Evolutionary conservation across 1,139 yeast genomes (phyloP), one percentile per base, ranked within the genome.

Genomic region (Saccharomyces hybrid): DNA sequence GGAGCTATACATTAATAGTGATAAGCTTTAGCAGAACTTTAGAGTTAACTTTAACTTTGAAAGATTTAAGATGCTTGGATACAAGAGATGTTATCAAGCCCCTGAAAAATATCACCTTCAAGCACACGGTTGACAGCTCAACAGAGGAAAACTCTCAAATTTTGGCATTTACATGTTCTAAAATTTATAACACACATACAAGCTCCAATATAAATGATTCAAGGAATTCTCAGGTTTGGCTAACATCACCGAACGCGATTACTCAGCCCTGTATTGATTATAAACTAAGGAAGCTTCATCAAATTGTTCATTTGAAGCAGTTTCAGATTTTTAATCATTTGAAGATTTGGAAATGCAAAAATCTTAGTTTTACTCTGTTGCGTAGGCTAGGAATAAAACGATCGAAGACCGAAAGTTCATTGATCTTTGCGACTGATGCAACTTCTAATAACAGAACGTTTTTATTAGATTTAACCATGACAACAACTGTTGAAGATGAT

Each of bases 231-330:
- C 58, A 57, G 27, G 19, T 62, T 13, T 62, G 65, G 63, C 46
- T 57, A 41, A 54, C 62, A 3, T 62, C 64, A 9, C 52, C 60
- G 7, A 49, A 58, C 14, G 54, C 63, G 8, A 28, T 63, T 9
- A 54, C 66, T 16, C 52, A 59, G n/a, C 46, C 62, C 8, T 54
- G 55, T n/a, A 48, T 53, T 9, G 28, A 50, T 4, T 32, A 47
- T 5, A 54, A 53, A 2, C 47, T 52, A 7, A 54, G 56, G 32
- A 60, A 59, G 49, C 27, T 54, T n/a, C 57, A 57, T 32, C 46
- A 26, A 3, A 4, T 58, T 9, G 53, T 57, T 25, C 48, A 56
- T 14, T 47, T 58, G 16, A 52, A 54, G 19, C 55, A 58, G 23
- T 57, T 61, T 23, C 59, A 55, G 50, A 38, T 51, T 16, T 58